Percentiles rank a stretch among this genome's conserved stretches.
These are phyloP conservation scores for Chlorophyllum brunneum DNA, from an alignment of 768 basidiomycete genomes.

Conservation along the genomic window DNA sequence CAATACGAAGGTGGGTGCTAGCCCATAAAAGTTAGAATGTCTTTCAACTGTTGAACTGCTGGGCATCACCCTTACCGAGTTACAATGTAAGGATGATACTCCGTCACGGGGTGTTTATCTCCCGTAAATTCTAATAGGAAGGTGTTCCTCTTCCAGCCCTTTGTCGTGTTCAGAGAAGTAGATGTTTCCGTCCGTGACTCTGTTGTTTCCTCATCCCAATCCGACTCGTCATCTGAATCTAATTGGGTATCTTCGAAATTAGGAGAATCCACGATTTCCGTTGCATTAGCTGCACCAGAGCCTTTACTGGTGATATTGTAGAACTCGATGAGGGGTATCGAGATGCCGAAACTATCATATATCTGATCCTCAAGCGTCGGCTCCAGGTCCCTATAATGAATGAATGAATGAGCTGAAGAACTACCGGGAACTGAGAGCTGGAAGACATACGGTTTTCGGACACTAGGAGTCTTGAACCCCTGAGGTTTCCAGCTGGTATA, in stretches of 20 bases:
- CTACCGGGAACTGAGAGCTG: conserved; percentile 23
- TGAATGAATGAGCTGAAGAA: not conserved
- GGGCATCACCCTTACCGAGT: conserved; percentile 23
- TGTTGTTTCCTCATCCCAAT: conserved; percentile 12
- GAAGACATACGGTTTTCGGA: conserved; percentile 23
- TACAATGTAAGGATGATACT: conserved; percentile 32
- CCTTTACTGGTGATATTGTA: conserved; percentile 20
- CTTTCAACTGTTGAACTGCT: not conserved
- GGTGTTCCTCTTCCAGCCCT: not conserved
- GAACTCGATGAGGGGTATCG: conserved; percentile 31
- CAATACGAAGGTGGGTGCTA: conserved; percentile 31
- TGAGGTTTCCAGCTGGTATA: conserved; percentile 29
- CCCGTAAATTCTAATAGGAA: conserved; percentile 14
- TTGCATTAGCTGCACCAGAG: not conserved
- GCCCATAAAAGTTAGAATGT: not conserved
- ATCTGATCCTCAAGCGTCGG: conserved; percentile 22
- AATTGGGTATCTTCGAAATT: conserved; percentile 14
- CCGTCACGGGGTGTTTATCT: conserved; percentile 15
- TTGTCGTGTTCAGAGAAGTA: not conserved
- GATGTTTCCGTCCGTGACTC: too few species aligned
- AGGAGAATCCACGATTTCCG: not conserved
- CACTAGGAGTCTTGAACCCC: conserved; percentile 13
- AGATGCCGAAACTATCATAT: conserved; percentile 30
- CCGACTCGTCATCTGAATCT: conserved; percentile 15
- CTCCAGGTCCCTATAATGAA: not conserved